phyloP scores from a whole-genome alignment of 768 basidiomycete genomes.

The Inosperma sp. region DNA sequence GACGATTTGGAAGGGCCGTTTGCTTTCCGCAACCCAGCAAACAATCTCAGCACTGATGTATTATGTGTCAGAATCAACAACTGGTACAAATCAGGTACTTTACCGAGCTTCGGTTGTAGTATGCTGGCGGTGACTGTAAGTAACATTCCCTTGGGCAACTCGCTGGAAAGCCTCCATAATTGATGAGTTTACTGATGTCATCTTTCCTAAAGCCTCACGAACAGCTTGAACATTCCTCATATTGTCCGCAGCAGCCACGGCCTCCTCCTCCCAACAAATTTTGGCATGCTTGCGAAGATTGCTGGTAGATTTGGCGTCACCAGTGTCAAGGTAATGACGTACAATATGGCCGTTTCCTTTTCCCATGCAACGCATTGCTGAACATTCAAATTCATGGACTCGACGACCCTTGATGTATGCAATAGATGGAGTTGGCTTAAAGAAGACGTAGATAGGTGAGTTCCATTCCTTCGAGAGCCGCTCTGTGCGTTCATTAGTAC shows the following conservation, averaged over 20 bases:
- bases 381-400: constrained; percentile 1
- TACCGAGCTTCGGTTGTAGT: constrained; percentile 21
- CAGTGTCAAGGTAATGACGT: constrained; percentile 7
- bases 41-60: constrained; percentile 11
- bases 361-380: background rate
- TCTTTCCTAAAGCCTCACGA: background rate
- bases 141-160: constrained; percentile 26
- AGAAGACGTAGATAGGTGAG: constrained; percentile 1
- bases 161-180: constrained; percentile 29
- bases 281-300: constrained; percentile 18
- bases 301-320: constrained; percentile 23
- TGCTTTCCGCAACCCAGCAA: constrained; percentile 11
- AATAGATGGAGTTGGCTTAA: constrained; percentile 1
- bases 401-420: background rate
- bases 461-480: background rate
- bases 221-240: background rate
- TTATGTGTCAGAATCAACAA: background rate
- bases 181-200: constrained; percentile 11
- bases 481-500: background rate
- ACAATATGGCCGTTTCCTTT: background rate
- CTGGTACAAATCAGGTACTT: constrained; percentile 4
- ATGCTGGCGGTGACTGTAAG: constrained; percentile 17
- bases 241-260: background rate
- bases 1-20: constrained; percentile 13
- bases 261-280: background rate